Conservation (phyloP, 306 rosid species). For the Purshia tridentata region DNA sequence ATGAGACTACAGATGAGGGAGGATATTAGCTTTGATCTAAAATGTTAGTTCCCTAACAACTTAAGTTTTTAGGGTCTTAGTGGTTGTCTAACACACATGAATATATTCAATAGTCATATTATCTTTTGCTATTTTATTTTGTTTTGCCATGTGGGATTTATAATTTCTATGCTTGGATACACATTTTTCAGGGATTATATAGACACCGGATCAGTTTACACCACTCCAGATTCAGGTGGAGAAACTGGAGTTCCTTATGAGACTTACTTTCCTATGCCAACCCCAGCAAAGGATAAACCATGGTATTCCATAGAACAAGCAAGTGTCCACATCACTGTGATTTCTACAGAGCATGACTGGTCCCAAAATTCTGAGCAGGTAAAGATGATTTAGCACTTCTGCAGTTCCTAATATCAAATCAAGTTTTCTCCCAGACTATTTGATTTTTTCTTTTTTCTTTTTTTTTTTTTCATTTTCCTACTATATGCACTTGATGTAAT, state of each 20-base stretch:
- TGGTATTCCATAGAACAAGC: constrained; percentile 89
- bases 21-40: too few species aligned
- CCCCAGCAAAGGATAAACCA: constrained; percentile 67
- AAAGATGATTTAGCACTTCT: constrained; percentile 1
- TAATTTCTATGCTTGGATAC: neutral
- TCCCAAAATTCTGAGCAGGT: constrained; percentile 66
- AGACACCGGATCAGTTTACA: constrained; percentile 56
- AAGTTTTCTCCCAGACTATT: neutral
- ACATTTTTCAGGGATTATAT: constrained; percentile 53
- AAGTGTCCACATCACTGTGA: constrained; percentile 72
- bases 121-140: neutral
- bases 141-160: neutral
- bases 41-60: too few species aligned
- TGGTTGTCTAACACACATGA: neutral
- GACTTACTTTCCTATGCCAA: constrained; percentile 85
- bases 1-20: too few species aligned
- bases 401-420: neutral
- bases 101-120: too few species aligned
- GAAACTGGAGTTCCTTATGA: constrained; percentile 93
- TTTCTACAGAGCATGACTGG: constrained; percentile 88
- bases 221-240: constrained; percentile 82
- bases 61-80: too few species aligned
- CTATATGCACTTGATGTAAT: neutral
- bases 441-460: neutral
- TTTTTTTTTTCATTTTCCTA: too few species aligned